Conservation (phyloP, 352 stramenopile species). For the Pythium dissimile region DNA sequence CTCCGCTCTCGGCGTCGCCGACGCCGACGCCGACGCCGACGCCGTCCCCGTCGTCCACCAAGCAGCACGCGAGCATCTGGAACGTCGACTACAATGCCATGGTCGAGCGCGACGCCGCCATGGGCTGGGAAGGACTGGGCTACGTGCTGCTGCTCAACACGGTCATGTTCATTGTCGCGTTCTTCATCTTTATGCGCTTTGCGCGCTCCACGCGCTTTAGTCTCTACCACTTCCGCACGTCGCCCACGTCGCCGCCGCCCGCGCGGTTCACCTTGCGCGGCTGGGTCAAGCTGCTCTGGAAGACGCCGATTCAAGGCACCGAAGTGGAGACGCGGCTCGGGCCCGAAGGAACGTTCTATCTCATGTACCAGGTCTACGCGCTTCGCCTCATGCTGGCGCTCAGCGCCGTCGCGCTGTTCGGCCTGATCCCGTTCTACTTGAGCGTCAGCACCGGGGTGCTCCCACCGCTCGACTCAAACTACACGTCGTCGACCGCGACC, state of each 20-base stretch:
- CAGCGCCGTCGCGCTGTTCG: conserved; percentile 57
- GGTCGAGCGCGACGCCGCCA: conserved; percentile 62
- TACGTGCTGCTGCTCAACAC: conserved; percentile 74
- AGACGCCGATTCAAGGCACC: conserved; percentile 64
- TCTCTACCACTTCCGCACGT: conserved; percentile 61
- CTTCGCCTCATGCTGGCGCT: conserved; percentile 56
- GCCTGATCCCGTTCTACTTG: conserved; percentile 74
- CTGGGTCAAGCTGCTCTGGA: conserved; percentile 68
- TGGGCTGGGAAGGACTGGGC: conserved; percentile 78
- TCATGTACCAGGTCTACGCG: conserved; percentile 82
- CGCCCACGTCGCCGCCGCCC: conserved; percentile 33
- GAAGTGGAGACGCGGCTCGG: conserved; percentile 61
- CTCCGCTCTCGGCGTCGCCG: not conserved
- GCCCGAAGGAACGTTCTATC: conserved; percentile 79
- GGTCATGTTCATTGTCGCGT: conserved; percentile 58
- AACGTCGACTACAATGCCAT: conserved; percentile 81
- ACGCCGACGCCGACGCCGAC: not conserved
- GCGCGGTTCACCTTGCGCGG: conserved; percentile 51
- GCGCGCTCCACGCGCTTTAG: conserved; percentile 68
- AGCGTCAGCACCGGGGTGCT: conserved; percentile 39
- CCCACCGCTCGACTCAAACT: not conserved
- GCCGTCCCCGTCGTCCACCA: conserved; percentile 8
- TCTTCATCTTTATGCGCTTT: conserved; percentile 63
- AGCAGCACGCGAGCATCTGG: conserved; percentile 55
- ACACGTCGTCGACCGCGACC: not conserved